A percentile compares a stretch with the other conserved stretches of the same genome.
phyloP scores from a whole-genome alignment of 208 protist species.

The Jaenimonas drosophilae region DNA sequence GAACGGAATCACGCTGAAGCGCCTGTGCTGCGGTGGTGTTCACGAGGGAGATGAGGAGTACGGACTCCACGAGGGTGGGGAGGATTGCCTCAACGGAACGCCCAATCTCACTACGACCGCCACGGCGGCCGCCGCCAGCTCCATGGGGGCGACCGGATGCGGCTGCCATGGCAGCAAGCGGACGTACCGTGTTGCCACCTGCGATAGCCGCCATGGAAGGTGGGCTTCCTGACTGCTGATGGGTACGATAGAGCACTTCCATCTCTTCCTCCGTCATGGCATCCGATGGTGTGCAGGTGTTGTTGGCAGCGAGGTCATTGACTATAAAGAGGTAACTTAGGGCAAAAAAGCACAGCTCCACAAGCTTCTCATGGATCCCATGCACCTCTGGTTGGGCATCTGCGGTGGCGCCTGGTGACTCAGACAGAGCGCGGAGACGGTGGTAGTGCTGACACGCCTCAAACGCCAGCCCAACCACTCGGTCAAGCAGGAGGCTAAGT shows the following conservation, averaged over 20 bases:
- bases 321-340: slow-evolving; percentile 40
- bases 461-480: slow-evolving; percentile 38
- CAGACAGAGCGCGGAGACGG: background rate
- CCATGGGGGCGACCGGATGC: no score
- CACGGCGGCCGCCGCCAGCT: no score
- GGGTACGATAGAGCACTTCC: no score
- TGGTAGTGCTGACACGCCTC: slow-evolving; percentile 10
- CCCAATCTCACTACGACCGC: no score
- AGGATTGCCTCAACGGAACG: slow-evolving; percentile 14
- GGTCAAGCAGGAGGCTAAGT: slow-evolving; percentile 64
- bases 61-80: slow-evolving; percentile 21
- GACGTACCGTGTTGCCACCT: no score
- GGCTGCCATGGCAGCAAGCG: no score
- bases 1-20: background rate
- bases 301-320: no score
- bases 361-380: no score
- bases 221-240: no score
- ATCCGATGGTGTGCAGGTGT: no score
- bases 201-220: no score
- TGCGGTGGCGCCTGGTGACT: background rate
- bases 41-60: slow-evolving; percentile 8
- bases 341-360: slow-evolving; percentile 16
- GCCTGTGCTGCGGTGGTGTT: background rate
- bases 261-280: no score
- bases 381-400: background rate